Percentiles rank a stretch among this genome's conserved stretches.
phyloP scores from a whole-genome alignment of 768 basidiomycete genomes.

The Agaricus blazei region DNA sequence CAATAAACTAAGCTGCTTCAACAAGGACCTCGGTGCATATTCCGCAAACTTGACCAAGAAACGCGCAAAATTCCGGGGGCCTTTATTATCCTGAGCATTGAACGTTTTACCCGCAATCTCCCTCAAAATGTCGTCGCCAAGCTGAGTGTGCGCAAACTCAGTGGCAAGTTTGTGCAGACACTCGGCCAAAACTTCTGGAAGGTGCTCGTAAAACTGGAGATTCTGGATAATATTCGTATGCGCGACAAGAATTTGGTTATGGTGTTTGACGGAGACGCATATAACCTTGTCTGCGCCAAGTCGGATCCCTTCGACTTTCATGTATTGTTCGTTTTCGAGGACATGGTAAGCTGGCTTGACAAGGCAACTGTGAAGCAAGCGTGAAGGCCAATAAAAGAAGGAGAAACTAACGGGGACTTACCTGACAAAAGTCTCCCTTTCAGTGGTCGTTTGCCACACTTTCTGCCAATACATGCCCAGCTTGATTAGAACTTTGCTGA shows the following conservation, averaged over 20 bases:
- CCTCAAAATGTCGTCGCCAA: conserved; percentile 87
- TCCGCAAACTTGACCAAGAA: conserved; percentile 84
- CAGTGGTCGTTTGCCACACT: conserved; percentile 86
- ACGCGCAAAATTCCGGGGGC: conserved; percentile 76
- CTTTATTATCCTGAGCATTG: conserved; percentile 79
- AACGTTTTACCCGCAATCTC: conserved; percentile 81
- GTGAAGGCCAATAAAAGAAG: background rate
- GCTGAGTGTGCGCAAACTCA: conserved; percentile 84
- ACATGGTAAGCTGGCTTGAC: conserved; percentile 85
- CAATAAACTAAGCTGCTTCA: conserved; percentile 87
- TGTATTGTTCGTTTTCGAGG: conserved; percentile 80
- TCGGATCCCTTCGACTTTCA: conserved; percentile 74
- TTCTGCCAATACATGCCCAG: conserved; percentile 52
- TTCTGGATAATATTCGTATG: conserved; percentile 90
- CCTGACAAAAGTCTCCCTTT: conserved; percentile 84
- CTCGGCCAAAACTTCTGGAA: conserved; percentile 93
- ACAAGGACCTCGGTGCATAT: conserved; percentile 68
- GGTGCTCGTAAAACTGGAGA: conserved; percentile 91
- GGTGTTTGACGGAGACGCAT: conserved; percentile 88
- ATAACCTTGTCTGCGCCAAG: conserved; percentile 82
- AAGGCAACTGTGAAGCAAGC: conserved; percentile 56
- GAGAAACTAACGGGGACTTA: conserved; percentile 29
- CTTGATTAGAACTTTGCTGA: conserved; percentile 63
- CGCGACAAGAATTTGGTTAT: conserved; percentile 76
- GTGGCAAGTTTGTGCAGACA: conserved; percentile 72